Conservation (phyloP, 805 yeast genomes). For the Suhomyces sp. region DNA sequence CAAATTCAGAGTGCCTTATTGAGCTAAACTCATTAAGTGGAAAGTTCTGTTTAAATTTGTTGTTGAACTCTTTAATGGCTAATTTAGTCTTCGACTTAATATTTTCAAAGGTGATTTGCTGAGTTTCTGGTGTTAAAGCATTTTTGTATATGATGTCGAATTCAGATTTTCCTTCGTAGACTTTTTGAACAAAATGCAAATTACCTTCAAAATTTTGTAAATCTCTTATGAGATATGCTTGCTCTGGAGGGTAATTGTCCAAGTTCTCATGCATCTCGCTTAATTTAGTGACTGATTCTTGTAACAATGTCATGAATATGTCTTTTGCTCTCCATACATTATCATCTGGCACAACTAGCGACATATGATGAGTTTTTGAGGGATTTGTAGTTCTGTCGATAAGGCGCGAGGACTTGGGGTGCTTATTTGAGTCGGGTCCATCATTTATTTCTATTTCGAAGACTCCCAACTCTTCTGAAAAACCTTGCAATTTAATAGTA, state of each 20-base stretch:
- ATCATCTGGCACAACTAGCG: slow-evolving; percentile 68
- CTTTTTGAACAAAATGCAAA: slow-evolving; percentile 73
- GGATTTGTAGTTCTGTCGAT: slow-evolving; percentile 52
- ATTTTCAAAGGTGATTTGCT: slow-evolving; percentile 37
- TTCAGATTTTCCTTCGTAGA: slow-evolving; percentile 70
- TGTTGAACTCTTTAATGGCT: slow-evolving; percentile 42
- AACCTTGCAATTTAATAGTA: slow-evolving; percentile 39
- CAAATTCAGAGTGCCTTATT: slow-evolving; percentile 51
- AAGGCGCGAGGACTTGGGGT: slow-evolving; percentile 31
- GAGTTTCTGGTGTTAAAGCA: slow-evolving; percentile 35
- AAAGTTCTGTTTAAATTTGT: slow-evolving; percentile 51
- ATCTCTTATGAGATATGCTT: slow-evolving; percentile 56
- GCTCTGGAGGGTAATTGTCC: slow-evolving; percentile 43
- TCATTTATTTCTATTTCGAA: slow-evolving; percentile 63
- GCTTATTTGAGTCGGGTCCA: slow-evolving; percentile 46
- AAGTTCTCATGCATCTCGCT: slow-evolving; percentile 23
- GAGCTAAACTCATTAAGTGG: slow-evolving; percentile 41
- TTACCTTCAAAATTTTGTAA: slow-evolving; percentile 65
- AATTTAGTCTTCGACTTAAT: slow-evolving; percentile 33
- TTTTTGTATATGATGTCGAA: slow-evolving; percentile 65
- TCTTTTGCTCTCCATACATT: slow-evolving; percentile 78
- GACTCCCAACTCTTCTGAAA: slow-evolving; percentile 61
- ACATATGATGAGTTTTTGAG: slow-evolving; percentile 57
- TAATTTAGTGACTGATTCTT: slow-evolving; percentile 60
- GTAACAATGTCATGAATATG: slow-evolving; percentile 63